Evolutionary conservation across 176 grass and related monocot species (phyloP), one percentile per base, ranked within the genome.

Genomic region (Oryza glumipatula): DNA sequence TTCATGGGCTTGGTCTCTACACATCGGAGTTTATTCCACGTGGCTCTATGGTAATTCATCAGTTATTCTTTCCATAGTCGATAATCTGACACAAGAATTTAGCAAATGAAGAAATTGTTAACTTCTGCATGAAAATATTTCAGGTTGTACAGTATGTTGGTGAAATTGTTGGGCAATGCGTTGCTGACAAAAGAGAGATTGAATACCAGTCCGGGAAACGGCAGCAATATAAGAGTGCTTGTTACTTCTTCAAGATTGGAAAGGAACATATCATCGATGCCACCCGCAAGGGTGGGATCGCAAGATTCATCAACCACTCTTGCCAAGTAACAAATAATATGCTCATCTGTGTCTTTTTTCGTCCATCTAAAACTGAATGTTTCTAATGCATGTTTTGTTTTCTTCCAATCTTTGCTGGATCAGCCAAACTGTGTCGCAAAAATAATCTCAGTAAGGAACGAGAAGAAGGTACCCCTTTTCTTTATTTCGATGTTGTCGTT

Each of bases 71-170:
- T 72, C 16, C 9, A 16, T 67, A 26, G 0, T 46, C 1, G 73
- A 35, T 80, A 47, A 64, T 17, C 7, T 68, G 1, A 65, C 74
- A 35, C 30, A 39, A 58, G 6, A 76, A 47, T 60, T 70, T 85
- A 46, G 46, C 82, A 65, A 38, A 66, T 22, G 63, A 82, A 69
- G 33, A 14, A 69, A 39, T 70, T 33, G 11, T 76, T 36, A 81
- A 73, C 35, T 77, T 75, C 48, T 61, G 61, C 70, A 68, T 67
- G 33, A 74, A 72, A 85, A 72, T 43, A 73, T 79, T n/a, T 45
- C 83, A 98, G 93, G 96, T 98, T n/a, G 92, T 95, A 49, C 93
- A 98, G 84, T 98, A 98, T 79, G 87, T 98, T 2, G 96, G 96
- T 64, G 96, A 98, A 78, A 92, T 98, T 36, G 83, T 98, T 23